Base-by-base conservation (phyloP, 2,329 filamentous ascomycete species). In the Xylariaceae sp. region DNA sequence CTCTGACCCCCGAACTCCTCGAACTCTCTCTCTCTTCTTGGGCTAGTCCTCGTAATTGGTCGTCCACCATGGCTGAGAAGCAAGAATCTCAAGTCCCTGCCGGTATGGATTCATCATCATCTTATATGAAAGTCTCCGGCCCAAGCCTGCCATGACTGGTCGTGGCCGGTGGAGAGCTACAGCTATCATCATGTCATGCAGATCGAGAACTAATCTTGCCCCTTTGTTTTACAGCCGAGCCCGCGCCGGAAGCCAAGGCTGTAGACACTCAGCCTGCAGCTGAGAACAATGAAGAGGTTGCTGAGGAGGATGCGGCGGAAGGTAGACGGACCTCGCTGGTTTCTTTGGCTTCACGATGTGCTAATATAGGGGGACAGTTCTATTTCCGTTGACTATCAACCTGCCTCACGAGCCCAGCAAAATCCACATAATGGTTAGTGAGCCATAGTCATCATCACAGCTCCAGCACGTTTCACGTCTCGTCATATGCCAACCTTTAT, bases 401-500 rank as follows among this genome's bases (percentile, higher is more conserved):
- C 84, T 97, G 60, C 93, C 93, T 57, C 88, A 92, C 72, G 84
- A 87, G 68, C 85, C 89, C 10, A 83, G 86, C 68, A 87, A 90
- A 75, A 89, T 95, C 70, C 85, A 92, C 73, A 86, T 97, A 68
- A 92, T 91, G 84, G 92, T 95, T 75, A 76, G 83, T 57, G 39
- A 52, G 50, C 57, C 18, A 15, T 54, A 51, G 15, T 45, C 23
- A 51, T 56, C 53, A 55, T 57, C 39, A 10, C 4, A 30, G 23
- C 23, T 30, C 23, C 59, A 6, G 37, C 15, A 44, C 30, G 11
- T 30, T 5, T 30, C 23, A 51, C 42, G 58, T 47, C n/a, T 53
- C 48, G 30, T 17, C 49, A 53, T 50, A 30, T 64, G 58, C 66
- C 68, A 70, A 70, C 54, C 60, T 56, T 58, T 59, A 6, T 58